Percentiles rank a stretch among this genome's conserved stretches.
These are phyloP conservation scores for Cornus controversa DNA, from an alignment of 148 eudicot genomes.

Conservation along the genomic window DNA sequence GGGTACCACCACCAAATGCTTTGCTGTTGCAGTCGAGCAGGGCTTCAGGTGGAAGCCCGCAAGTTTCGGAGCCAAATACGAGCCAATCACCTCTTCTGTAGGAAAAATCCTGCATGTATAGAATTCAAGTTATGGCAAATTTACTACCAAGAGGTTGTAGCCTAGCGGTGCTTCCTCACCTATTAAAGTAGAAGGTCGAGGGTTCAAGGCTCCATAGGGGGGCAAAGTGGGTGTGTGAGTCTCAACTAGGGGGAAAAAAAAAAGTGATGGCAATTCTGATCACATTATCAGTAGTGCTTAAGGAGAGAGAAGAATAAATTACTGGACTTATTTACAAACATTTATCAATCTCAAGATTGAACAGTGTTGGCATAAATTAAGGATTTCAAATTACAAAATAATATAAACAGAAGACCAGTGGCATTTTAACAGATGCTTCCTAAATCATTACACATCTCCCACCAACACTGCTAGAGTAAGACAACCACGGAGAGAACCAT, in stretches of 20 bases:
- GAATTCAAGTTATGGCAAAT: not conserved
- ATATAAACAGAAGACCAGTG: not conserved
- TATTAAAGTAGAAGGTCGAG: no score
- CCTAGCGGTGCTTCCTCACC: not conserved
- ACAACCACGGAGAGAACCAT: no score
- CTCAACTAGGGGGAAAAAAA: no score
- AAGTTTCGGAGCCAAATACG: slow-evolving; percentile 91
- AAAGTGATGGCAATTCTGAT: no score
- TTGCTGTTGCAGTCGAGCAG: slow-evolving; percentile 67
- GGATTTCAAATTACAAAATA: not conserved
- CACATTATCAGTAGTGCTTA: no score
- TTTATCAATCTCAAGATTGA: not conserved
- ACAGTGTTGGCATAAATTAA: not conserved
- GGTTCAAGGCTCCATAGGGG: no score
- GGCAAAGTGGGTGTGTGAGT: no score
- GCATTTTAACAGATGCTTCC: not conserved
- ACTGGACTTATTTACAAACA: not conserved
- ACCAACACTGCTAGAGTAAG: not conserved
- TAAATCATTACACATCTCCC: not conserved
- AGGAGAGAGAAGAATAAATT: no score
- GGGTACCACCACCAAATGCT: slow-evolving; percentile 64
- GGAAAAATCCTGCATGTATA: slow-evolving; percentile 56
- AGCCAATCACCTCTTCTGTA: slow-evolving; percentile 94
- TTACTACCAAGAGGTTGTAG: not conserved
- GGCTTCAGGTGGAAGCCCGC: slow-evolving; percentile 79